phyloP scores from a whole-genome alignment of 2,329 filamentous ascomycete species.

The Elsinoe fawcettii region DNA sequence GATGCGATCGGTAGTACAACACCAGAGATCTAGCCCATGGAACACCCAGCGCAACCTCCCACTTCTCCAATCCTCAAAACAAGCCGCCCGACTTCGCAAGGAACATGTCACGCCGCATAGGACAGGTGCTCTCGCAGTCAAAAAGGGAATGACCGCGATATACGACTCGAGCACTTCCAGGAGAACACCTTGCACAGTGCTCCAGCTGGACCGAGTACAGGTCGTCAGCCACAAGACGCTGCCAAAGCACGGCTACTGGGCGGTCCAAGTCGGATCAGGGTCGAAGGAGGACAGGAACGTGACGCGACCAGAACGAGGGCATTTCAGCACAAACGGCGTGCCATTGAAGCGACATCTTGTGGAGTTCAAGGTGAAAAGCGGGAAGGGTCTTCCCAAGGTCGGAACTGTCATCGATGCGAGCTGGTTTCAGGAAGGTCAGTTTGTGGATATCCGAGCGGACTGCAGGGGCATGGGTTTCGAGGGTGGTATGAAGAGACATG shows the following conservation, averaged over 20 bases:
- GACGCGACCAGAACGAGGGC: conserved; percentile 74
- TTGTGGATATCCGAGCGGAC: conserved; percentile 73
- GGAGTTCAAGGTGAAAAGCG: conserved; percentile 77
- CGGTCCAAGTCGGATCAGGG: conserved; percentile 80
- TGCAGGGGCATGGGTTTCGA: conserved; percentile 87
- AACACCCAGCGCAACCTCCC: conserved; percentile 44
- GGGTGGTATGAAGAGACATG: conserved; percentile 96
- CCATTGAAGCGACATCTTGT: conserved; percentile 74
- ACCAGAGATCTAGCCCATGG: conserved; percentile 44
- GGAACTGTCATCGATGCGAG: conserved; percentile 72
- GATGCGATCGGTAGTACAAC: conserved; percentile 53
- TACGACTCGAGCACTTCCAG: conserved; percentile 69
- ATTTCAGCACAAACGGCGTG: conserved; percentile 75
- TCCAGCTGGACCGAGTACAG: conserved; percentile 88
- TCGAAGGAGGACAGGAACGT: conserved; percentile 67
- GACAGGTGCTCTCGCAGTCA: conserved; percentile 75
- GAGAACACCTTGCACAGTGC: conserved; percentile 78
- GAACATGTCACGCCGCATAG: conserved; percentile 55
- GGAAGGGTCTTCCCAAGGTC: conserved; percentile 64
- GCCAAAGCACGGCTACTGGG: conserved; percentile 79
- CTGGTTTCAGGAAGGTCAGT: conserved; percentile 88
- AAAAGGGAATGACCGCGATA: conserved; percentile 93
- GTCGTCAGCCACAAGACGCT: conserved; percentile 81
- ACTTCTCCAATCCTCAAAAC: conserved; percentile 48
- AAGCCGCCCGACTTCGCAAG: conserved; percentile 54